phyloP scores from a whole-genome alignment of 768 basidiomycete species.

The Lyophyllum semitale region DNA sequence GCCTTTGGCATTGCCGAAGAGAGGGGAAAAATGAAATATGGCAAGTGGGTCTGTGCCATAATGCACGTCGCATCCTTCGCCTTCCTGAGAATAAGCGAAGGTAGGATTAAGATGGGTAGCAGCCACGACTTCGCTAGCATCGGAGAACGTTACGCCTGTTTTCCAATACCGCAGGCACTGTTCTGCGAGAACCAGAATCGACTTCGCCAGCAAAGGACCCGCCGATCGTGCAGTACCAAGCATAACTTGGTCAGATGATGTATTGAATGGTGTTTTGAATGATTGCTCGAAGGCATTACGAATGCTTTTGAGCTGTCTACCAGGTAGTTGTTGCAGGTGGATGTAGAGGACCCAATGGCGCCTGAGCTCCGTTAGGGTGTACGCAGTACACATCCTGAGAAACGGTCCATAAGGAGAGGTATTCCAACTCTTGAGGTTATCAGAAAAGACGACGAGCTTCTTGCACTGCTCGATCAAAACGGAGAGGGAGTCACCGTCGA shows the following conservation, averaged over 20 bases:
- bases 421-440: constrained; percentile 38
- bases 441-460: constrained; percentile 35
- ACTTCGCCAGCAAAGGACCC: constrained; percentile 32
- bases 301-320: constrained; percentile 18
- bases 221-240: constrained; percentile 27
- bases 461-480: constrained; percentile 39
- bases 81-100: constrained; percentile 41
- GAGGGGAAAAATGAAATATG: constrained; percentile 37
- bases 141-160: constrained; percentile 37
- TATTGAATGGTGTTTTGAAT: constrained; percentile 19
- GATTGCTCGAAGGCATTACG: constrained; percentile 19
- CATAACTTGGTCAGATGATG: neutral
- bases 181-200: constrained; percentile 14
- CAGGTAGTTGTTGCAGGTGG: constrained; percentile 26
- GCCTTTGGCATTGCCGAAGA: constrained; percentile 16
- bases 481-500: constrained; percentile 36
- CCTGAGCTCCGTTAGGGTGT: constrained; percentile 40
- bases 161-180: constrained; percentile 38
- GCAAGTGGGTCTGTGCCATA: constrained; percentile 44
- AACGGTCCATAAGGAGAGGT: constrained; percentile 36
- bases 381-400: constrained; percentile 37
- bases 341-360: constrained; percentile 40
- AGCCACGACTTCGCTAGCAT: constrained; percentile 10
- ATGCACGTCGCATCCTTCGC: constrained; percentile 42
- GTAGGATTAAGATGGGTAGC: constrained; percentile 45